Evolutionary conservation across 257 asterid species (phyloP), one percentile per base, ranked within the genome.

Genomic region (Leonotis leonurus): DNA sequence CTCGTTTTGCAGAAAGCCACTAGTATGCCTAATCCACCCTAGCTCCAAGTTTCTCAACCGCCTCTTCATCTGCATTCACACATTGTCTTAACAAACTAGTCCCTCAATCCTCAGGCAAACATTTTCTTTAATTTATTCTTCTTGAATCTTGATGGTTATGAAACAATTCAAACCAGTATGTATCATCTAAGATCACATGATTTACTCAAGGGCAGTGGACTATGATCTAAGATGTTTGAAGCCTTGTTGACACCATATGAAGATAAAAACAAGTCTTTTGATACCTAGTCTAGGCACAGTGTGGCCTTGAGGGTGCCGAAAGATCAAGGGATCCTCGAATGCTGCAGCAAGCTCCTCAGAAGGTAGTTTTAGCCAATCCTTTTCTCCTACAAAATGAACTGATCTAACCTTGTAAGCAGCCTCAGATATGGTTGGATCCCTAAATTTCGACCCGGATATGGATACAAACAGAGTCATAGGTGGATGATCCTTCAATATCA

Each of bases 301-400:
- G 78, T 84, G 92, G 63, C 92, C 89, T 32, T 80, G 89, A 24
- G 92, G 86, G 58, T 84, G 92, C 29, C 60, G 68, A 26, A 81
- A 68, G 60, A 84, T 74, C 37, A 84, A 78, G 71, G 92, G 83
- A 33, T 62, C 41, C 13, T 68, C 72, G 57, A 84, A 84, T 6
- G 80, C 78, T 0, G 73, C 20, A 51, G 89, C 81, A 25, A 84
- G 70, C 56, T 82, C 92, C 77, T 84, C 84, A 3, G 85, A 79
- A 17, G 86, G 86, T 65, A 75, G 56, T 59, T 77, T 84, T 6
- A 81, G 65, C 92, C 92, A 84, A 46, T 84, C 89, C 26, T 73
- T 84, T 1, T 82, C 89, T 52, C 92, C 92, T 30, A 84, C 75
- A 64, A 84, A 76, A 61, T 84, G 92, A 25, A 84, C 74, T 3